Evolutionary conservation across 441 rosid genomes (phyloP).

Genomic region (Gossypium davidsonii): DNA sequence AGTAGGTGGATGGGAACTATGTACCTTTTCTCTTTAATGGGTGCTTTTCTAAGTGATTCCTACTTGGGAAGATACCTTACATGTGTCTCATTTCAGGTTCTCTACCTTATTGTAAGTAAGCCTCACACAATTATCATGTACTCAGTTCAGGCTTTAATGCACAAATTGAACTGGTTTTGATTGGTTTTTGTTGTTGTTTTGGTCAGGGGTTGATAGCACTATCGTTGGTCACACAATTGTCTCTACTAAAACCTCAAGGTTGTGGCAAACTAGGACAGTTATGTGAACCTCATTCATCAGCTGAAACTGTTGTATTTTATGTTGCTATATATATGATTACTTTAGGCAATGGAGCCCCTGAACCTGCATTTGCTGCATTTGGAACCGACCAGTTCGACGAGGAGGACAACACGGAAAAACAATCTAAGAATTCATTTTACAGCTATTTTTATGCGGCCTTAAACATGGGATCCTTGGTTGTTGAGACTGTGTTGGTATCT

Average conservation of each 20-base stretch:
- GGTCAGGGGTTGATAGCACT: conserved; percentile 25
- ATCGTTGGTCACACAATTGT: conserved; percentile 20
- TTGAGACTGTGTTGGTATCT: conserved; percentile 31
- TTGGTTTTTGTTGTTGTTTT: conserved; percentile 1
- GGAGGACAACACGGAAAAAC: conserved; percentile 27
- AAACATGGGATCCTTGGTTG: conserved; percentile 33
- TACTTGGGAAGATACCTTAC: conserved; percentile 43
- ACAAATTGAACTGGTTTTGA: not conserved
- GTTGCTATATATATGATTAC: conserved; percentile 34
- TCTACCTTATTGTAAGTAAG: conserved; percentile 31
- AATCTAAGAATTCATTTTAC: conserved; percentile 29
- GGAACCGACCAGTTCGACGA: conserved; percentile 49
- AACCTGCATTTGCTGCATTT: conserved; percentile 40
- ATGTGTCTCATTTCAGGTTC: conserved; percentile 30
- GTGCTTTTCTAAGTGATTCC: conserved; percentile 46
- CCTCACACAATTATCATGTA: not conserved
- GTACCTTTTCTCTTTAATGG: conserved; percentile 39
- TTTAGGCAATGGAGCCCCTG: conserved; percentile 31
- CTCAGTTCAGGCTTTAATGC: not conserved
- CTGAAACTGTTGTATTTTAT: conserved; percentile 27
- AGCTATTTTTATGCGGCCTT: conserved; percentile 39
- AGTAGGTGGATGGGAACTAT: conserved; percentile 44
- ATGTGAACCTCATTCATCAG: conserved; percentile 26
- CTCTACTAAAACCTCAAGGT: conserved; percentile 28
- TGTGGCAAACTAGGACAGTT: conserved; percentile 22